Base-by-base conservation (phyloP, 2,329 filamentous ascomycete species). In the Geoglossum cookeanum region DNA sequence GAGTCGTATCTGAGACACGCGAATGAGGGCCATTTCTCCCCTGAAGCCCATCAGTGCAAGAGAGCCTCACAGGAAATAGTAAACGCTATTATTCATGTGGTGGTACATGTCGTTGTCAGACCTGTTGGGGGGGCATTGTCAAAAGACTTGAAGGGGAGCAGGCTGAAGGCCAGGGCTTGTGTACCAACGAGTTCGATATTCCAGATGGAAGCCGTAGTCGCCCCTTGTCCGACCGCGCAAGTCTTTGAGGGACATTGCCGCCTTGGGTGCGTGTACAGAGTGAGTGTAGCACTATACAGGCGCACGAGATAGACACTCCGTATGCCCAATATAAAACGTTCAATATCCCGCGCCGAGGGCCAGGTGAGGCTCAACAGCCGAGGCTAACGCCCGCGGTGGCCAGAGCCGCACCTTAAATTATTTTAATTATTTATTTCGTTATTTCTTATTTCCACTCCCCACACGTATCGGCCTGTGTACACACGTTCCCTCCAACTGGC, bases 101-200 rank as follows among this genome's bases (percentile, higher is more conserved):
- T 87, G 78, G 69, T 92, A 95, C 86, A 94, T 92, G 72, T 95
- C 89, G 67, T 94, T 94, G 70, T 95, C 89, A 68, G 80, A 83
- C 87, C 87, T 90, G 60, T 22, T 35, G 4, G 11, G 22, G 22
- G 29, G 13, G 35, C 35, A 52, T 47, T n/a, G 30, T 53, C 30
- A 33, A 13, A 37, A 35, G 7, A 22, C 9, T 4, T 45, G 8
- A 45, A 22, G 42, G n/a, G 39, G 9, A 42, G 27, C 51, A n/a
- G 11, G 55, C 13, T 6, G 11, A 48, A 22, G 22, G 22, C 22
- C 51, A n/a, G 62, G 54, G 60, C 58, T 55, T 59, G 54, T 47
- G 59, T 63, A 89, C 89, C 90, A 95, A 80, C 90, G 73, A 59
- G 89, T 94, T 58, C 88, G 77, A 68, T 94, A 94, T 62, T 92